phyloP scores from a whole-genome alignment of 2,329 filamentous ascomycete species.

The Lasiodiplodia sp. region DNA sequence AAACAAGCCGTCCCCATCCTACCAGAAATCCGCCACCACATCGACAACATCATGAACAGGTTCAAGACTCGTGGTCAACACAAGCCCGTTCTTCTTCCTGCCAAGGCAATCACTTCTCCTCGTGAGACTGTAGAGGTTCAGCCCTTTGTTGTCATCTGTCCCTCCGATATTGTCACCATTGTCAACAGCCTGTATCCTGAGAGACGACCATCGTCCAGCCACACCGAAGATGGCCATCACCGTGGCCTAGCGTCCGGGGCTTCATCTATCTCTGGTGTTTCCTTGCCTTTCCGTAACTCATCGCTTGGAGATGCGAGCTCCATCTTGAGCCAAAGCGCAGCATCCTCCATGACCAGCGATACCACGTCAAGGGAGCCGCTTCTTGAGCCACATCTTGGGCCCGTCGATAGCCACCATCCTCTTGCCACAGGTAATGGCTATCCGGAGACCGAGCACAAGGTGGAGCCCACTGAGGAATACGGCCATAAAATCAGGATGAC shows the following conservation, averaged over 20 bases:
- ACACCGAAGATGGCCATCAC: slow-evolving; percentile 54
- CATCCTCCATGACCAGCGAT: slow-evolving; percentile 76
- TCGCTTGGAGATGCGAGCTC: slow-evolving; percentile 70
- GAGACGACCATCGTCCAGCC: slow-evolving; percentile 67
- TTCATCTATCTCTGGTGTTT: slow-evolving; percentile 57
- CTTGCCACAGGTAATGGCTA: slow-evolving; percentile 5
- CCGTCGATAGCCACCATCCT: slow-evolving; percentile 24
- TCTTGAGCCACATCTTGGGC: slow-evolving; percentile 55
- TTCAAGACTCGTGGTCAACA: slow-evolving; percentile 55
- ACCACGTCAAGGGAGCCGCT: slow-evolving; percentile 71
- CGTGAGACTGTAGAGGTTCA: slow-evolving; percentile 80
- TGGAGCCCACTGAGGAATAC: slow-evolving; percentile 53
- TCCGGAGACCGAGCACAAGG: slow-evolving; percentile 56
- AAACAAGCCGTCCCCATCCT: slow-evolving; percentile 69
- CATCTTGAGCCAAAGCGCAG: slow-evolving; percentile 71
- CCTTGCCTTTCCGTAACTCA: slow-evolving; percentile 59
- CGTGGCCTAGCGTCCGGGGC: slow-evolving; percentile 55
- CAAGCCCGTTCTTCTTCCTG: slow-evolving; percentile 70
- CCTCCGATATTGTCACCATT: slow-evolving; percentile 79
- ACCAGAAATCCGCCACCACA: slow-evolving; percentile 69
- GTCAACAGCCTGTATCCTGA: slow-evolving; percentile 86
- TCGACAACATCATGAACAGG: slow-evolving; percentile 73
- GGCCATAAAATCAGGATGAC: slow-evolving; percentile 67
- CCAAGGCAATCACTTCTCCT: slow-evolving; percentile 74
- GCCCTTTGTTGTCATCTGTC: slow-evolving; percentile 80